These are phyloP conservation scores for Diaporthe batatas DNA, from an alignment of 2,329 filamentous ascomycete species.

Conservation along the genomic window DNA sequence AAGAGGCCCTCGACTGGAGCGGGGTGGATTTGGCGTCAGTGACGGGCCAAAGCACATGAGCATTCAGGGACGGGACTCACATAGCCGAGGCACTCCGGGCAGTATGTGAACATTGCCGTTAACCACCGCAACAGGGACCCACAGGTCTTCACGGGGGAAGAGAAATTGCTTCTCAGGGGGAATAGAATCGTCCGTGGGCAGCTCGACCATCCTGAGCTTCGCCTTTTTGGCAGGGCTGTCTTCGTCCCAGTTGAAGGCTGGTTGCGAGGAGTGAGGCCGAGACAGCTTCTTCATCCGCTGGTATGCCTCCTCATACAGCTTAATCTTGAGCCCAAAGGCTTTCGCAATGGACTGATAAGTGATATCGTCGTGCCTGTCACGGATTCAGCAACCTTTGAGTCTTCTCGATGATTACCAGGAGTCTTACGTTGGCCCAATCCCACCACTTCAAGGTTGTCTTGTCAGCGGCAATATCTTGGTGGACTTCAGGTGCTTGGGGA, in stretches of 20 bases:
- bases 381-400: constrained; percentile 33
- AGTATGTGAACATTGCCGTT: constrained; percentile 96
- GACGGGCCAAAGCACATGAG: neutral
- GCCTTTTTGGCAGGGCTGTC: constrained; percentile 84
- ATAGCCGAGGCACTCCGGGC: constrained; percentile 88
- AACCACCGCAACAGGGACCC: constrained; percentile 90
- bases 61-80: constrained; percentile 54
- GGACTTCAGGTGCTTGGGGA: neutral
- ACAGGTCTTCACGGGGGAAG: constrained; percentile 84
- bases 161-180: constrained; percentile 79
- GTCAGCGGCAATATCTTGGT: constrained; percentile 13
- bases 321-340: constrained; percentile 83
- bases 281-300: constrained; percentile 87
- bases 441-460: constrained; percentile 69
- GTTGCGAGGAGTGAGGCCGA: constrained; percentile 78
- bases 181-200: constrained; percentile 80
- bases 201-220: constrained; percentile 89
- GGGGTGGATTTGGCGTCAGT: neutral
- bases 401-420: neutral
- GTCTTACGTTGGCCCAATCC: constrained; percentile 92
- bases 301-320: constrained; percentile 82
- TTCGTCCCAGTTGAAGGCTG: constrained; percentile 85
- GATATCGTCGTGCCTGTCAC: constrained; percentile 89
- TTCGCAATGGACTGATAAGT: constrained; percentile 95
- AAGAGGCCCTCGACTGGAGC: constrained; percentile 77